Evolutionary conservation across 2,329 filamentous ascomycete genomes (phyloP), one percentile per base, ranked within the genome.

Genomic region (Hawksworthiomyces lignivorus): DNA sequence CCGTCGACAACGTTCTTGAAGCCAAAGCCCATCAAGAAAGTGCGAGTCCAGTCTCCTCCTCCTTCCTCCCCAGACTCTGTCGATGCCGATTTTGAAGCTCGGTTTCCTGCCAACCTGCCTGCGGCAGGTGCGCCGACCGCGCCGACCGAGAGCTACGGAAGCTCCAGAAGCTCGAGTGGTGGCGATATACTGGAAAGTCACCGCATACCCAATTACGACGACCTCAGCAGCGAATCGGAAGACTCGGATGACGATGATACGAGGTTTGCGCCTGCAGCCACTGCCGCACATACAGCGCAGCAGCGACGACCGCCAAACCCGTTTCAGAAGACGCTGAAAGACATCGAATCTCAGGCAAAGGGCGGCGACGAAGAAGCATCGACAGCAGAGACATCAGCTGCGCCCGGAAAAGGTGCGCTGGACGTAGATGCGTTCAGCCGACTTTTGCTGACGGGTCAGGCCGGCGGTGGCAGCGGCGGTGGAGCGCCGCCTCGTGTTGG

Each of bases 391-490:
- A 11, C 55, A 46, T 43, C 48, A 54, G 54, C 44, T 1, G 31
- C 44, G n/a, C 39, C 64, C 56, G 52, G 62, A 8, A 69, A 64
- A 50, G 63, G 59, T 15, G 70, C 77, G 0, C 62, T 90, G 48
- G 84, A 92, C 55, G 86, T 90, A 1, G 79, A 87, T 55, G 80
- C 84, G 7, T 92, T 92, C 63, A 81, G 80, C 55, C 73, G 81
- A 45, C 63, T 92, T 47, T 70, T 92, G 36, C 69, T 92, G 64
- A 92, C 84, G 0, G 86, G 86, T 17, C 76, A 79, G 52, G 57
- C 74, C 27, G 72, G 63, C 31, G 35, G 51, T 54, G 24, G 46
- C 56, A 5, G 52, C 20, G 48, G 50, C 28, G 48, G 52, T 48
- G 44, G 56, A 36, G 45, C 53, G 43, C 36, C 55, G 49, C 15